A percentile compares a stretch with the other conserved stretches of the same genome.
Conservation (phyloP, 768 basidiomycete species). For the Tephrocybe sp. region DNA sequence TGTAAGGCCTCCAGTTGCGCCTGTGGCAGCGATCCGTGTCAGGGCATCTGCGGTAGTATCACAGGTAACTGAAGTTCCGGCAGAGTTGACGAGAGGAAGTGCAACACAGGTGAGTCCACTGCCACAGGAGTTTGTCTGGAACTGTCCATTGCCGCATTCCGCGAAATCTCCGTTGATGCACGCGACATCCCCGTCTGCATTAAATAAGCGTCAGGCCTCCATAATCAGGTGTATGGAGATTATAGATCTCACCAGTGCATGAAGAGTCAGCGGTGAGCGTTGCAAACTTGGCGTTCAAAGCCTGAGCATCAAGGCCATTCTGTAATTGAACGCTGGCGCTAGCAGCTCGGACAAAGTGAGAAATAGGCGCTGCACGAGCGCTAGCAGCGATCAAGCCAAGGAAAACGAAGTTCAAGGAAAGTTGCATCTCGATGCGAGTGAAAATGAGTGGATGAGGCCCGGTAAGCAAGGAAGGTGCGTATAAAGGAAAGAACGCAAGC, state of each 20-base stretch:
- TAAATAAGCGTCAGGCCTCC: too few species aligned
- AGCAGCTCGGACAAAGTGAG: slow-evolving; percentile 7
- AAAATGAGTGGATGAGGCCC: slow-evolving; percentile 7
- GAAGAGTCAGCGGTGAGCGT: slow-evolving; percentile 32
- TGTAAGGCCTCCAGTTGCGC: slow-evolving; percentile 27
- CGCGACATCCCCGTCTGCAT: slow-evolving; percentile 33
- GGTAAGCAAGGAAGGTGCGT: slow-evolving; percentile 6
- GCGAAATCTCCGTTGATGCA: slow-evolving; percentile 44
- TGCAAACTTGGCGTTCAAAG: slow-evolving; percentile 38
- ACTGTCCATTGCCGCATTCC: slow-evolving; percentile 45
- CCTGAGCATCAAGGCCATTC: slow-evolving; percentile 39
- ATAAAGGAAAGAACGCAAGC: slow-evolving; percentile 21
- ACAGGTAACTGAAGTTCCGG: slow-evolving; percentile 42
- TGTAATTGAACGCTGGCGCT: slow-evolving; percentile 23
- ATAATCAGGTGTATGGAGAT: too few species aligned
- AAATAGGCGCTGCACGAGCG: slow-evolving; percentile 31
- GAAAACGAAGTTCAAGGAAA: slow-evolving; percentile 22
- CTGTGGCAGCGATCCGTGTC: slow-evolving; percentile 33
- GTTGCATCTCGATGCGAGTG: slow-evolving; percentile 26
- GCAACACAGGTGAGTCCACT: slow-evolving; percentile 32
- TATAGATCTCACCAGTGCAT: slow-evolving; percentile 25
- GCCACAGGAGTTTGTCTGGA: slow-evolving; percentile 27
- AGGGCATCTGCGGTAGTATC: slow-evolving; percentile 32
- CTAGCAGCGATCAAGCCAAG: slow-evolving; percentile 28
- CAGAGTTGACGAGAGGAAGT: slow-evolving; percentile 38